Evolutionary conservation across 108 stramenopile species (phyloP).

Genomic region (Asterionellopsis glacialis): DNA sequence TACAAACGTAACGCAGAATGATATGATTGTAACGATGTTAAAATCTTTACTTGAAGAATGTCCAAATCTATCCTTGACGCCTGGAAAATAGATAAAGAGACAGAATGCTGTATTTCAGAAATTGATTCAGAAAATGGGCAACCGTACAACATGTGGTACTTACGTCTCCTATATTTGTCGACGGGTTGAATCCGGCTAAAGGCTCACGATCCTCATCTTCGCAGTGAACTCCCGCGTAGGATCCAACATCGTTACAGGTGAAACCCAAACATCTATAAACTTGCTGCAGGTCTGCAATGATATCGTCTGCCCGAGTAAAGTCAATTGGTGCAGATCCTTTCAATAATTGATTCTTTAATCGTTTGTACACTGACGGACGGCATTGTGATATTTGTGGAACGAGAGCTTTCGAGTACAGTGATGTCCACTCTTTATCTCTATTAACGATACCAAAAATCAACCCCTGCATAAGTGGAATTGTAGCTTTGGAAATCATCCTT

Average conservation of each 20-base stretch:
- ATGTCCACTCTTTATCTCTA: slow-evolving; percentile 26
- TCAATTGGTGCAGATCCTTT: slow-evolving; percentile 18
- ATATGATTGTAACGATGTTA: slow-evolving; percentile 31
- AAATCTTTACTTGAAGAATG: slow-evolving; percentile 47
- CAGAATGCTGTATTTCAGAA: too few species aligned
- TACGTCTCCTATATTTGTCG: slow-evolving; percentile 27
- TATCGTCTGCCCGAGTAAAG: slow-evolving; percentile 41
- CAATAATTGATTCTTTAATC: slow-evolving; percentile 59
- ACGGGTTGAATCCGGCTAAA: slow-evolving; percentile 57
- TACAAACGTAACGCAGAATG: slow-evolving; percentile 54
- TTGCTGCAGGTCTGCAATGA: slow-evolving; percentile 44
- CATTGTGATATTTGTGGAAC: slow-evolving; percentile 82
- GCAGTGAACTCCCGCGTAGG: slow-evolving; percentile 36
- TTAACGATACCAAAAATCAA: slow-evolving; percentile 49
- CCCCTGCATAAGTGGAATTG: slow-evolving; percentile 67
- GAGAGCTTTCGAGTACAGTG: slow-evolving; percentile 56
- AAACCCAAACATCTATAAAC: slow-evolving; percentile 74
- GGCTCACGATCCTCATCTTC: slow-evolving; percentile 6
- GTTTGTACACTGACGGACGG: slow-evolving; percentile 51
- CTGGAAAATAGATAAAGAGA: too few species aligned
- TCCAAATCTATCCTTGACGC: slow-evolving; percentile 55
- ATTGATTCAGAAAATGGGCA: too few species aligned
- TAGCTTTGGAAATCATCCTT: slow-evolving; percentile 55
- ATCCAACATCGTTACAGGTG: slow-evolving; percentile 66
- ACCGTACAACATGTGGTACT: too few species aligned